Evolutionary conservation across 2,329 filamentous ascomycete genomes (phyloP).

Genomic region (Amesomyces nigricolor): DNA sequence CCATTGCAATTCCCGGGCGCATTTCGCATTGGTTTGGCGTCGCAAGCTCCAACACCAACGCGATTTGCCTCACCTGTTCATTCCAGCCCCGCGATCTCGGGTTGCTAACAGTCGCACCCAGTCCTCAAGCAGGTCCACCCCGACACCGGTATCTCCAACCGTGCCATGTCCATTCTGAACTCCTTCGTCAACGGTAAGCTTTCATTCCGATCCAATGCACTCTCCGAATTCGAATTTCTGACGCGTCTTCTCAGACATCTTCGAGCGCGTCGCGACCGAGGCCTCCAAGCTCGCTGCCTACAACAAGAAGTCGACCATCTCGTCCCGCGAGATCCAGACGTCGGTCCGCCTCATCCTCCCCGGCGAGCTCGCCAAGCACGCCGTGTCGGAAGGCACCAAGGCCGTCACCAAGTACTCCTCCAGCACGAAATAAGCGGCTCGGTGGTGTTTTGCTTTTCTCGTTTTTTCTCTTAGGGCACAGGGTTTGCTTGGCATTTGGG

Average conservation of each 20-base stretch:
- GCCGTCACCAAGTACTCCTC: conserved; percentile 99
- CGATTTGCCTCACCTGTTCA: neutral
- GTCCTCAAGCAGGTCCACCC: conserved; percentile 99
- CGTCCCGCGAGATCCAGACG: conserved; percentile 98
- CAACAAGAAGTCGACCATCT: conserved; percentile 99
- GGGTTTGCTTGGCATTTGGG: conserved; percentile 52
- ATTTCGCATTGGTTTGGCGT: neutral
- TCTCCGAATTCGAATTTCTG: conserved; percentile 19
- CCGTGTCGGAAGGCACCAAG: conserved; percentile 99
- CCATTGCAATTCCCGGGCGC: conserved; percentile 1
- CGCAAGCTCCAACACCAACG: neutral
- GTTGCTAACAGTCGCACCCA: conserved; percentile 35
- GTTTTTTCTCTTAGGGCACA: conserved; percentile 53
- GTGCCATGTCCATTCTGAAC: conserved; percentile 99
- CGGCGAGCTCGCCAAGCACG: conserved; percentile 98
- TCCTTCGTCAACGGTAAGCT: conserved; percentile 94
- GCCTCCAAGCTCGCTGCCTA: conserved; percentile 98
- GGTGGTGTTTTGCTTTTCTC: conserved; percentile 37
- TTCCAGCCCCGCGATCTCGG: neutral
- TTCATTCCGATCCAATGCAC: neutral
- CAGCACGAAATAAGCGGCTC: conserved; percentile 82
- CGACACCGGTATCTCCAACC: conserved; percentile 99
- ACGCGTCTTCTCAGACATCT: conserved; percentile 66
- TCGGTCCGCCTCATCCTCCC: conserved; percentile 97
- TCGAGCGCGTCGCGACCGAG: conserved; percentile 98